Percentiles rank a stretch among this genome's conserved stretches.
These are phyloP conservation scores for Colletotrichum siamense DNA, from an alignment of 2,329 filamentous ascomycete species.

Conservation along the genomic window DNA sequence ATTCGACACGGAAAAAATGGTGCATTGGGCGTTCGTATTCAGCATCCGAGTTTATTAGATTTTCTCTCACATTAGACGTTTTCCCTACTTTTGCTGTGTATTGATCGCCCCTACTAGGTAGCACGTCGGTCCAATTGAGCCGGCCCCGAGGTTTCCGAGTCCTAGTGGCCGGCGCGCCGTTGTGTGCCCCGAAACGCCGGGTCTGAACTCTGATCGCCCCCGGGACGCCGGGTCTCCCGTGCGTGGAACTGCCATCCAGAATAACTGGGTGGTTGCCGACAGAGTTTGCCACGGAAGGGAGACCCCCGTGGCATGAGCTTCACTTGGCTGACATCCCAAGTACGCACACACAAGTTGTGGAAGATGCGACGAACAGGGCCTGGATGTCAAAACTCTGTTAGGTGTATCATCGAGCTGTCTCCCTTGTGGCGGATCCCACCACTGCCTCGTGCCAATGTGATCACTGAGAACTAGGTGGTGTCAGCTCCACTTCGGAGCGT, in stretches of 20 bases:
- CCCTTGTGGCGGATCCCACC: neutral
- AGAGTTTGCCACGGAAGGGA: neutral
- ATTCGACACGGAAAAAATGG: neutral
- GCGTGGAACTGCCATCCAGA: neutral
- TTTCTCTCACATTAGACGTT: neutral
- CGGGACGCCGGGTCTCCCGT: neutral
- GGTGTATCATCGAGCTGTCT: neutral
- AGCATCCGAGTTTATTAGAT: neutral
- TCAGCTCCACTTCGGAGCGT: neutral
- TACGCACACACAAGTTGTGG: neutral
- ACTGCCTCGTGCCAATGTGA: neutral
- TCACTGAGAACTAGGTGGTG: neutral
- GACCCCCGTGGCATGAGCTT: neutral
- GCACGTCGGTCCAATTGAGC: neutral
- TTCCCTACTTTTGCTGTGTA: neutral
- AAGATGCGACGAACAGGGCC: neutral
- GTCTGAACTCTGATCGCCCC: neutral
- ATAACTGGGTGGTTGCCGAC: neutral
- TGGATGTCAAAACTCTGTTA: neutral
- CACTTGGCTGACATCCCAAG: neutral
- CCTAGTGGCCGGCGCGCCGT: neutral
- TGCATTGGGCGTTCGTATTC: neutral
- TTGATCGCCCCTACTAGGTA: neutral
- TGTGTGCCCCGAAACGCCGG: neutral
- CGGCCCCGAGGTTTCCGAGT: slow-evolving; percentile 1